Conservation (phyloP, 2,329 filamentous ascomycete species). For the Sporothrix variecibatus region DNA sequence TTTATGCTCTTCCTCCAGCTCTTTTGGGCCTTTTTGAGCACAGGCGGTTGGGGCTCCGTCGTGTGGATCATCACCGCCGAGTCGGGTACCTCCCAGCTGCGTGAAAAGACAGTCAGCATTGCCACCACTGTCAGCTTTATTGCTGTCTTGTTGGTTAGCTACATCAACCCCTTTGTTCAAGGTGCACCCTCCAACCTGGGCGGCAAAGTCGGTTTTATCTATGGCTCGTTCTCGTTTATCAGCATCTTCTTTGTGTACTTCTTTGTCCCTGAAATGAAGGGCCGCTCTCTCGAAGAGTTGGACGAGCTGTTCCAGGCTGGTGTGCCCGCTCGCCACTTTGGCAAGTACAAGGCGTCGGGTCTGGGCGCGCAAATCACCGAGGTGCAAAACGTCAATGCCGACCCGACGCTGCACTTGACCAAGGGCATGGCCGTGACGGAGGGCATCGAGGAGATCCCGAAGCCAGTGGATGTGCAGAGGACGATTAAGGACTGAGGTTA, state of each 20-base stretch:
- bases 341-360: background rate
- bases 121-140: background rate
- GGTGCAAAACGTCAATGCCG: background rate
- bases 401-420: background rate
- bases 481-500: no score
- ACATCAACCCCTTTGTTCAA: constrained; percentile 31
- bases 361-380: constrained; percentile 4
- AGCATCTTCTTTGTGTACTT: constrained; percentile 5
- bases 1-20: constrained; percentile 3
- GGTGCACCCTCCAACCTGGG: constrained; percentile 28
- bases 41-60: background rate
- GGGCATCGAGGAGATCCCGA: background rate
- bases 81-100: constrained; percentile 4
- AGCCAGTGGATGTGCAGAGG: background rate
- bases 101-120: background rate
- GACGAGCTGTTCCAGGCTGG: constrained; percentile 33
- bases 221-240: constrained; percentile 30
- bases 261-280: constrained; percentile 13
- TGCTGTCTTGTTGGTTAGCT: constrained; percentile 28
- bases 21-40: background rate
- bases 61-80: constrained; percentile 15
- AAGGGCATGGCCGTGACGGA: background rate
- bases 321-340: constrained; percentile 23
- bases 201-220: constrained; percentile 33
- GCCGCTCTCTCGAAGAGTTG: constrained; percentile 33